Evolutionary conservation across 352 stramenopile genomes (phyloP).

Genomic region (Plasmopara muralis): DNA sequence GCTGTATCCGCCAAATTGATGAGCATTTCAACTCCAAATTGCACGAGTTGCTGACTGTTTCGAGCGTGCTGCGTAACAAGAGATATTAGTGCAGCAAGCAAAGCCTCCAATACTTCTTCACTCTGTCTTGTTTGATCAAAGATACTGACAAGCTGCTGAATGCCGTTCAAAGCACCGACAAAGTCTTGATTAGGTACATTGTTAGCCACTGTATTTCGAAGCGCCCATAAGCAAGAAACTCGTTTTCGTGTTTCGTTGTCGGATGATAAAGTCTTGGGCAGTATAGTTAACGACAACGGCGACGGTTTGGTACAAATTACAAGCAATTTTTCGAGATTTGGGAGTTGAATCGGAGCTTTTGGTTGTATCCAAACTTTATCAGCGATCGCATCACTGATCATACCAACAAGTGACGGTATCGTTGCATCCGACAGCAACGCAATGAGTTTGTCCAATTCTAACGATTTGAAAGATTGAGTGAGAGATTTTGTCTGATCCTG

Average conservation of each 20-base stretch:
- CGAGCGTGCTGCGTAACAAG: slow-evolving; percentile 44
- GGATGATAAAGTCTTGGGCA: slow-evolving; percentile 10
- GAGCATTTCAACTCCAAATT: slow-evolving; percentile 52
- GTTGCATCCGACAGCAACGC: slow-evolving; percentile 45
- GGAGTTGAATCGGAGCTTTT: slow-evolving; percentile 48
- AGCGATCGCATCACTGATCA: slow-evolving; percentile 72
- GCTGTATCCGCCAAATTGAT: slow-evolving; percentile 35
- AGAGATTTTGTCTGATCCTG: slow-evolving; percentile 26
- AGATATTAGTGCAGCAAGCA: slow-evolving; percentile 48
- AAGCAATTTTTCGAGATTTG: slow-evolving; percentile 58
- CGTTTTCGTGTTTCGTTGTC: slow-evolving; percentile 30
- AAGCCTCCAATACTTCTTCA: slow-evolving; percentile 54
- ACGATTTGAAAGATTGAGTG: slow-evolving; percentile 26
- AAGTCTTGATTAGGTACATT: slow-evolving; percentile 61
- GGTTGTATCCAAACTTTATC: slow-evolving; percentile 68
- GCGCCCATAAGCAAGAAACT: slow-evolving; percentile 59
- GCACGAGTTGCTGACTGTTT: slow-evolving; percentile 66
- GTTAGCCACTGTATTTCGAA: slow-evolving; percentile 49
- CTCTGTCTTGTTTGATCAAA: slow-evolving; percentile 35
- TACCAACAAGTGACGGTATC: slow-evolving; percentile 50
- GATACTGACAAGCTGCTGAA: slow-evolving; percentile 39
- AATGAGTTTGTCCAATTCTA: slow-evolving; percentile 66
- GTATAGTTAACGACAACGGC: slow-evolving; percentile 29
- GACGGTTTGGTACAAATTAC: slow-evolving; percentile 40
- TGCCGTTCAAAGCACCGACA: slow-evolving; percentile 42